These are phyloP conservation scores for Tolypocladium endophyticum DNA, from an alignment of 2,329 filamentous ascomycete genomes.

Conservation along the genomic window DNA sequence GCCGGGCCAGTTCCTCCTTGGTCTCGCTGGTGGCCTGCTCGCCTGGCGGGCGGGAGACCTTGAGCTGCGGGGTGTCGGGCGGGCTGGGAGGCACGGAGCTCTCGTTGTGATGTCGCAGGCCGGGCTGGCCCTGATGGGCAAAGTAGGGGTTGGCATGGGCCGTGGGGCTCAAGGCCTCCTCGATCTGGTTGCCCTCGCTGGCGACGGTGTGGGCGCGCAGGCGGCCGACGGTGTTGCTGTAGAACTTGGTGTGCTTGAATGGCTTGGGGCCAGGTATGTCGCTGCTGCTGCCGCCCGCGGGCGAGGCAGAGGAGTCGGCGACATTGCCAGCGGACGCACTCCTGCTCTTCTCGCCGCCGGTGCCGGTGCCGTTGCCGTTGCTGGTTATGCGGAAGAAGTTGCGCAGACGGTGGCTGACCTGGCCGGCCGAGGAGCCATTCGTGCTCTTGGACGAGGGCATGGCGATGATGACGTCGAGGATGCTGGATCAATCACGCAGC, in stretches of 20 bases:
- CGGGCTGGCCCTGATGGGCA: constrained; percentile 87
- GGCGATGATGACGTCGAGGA: constrained; percentile 6
- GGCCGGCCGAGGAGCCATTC: constrained; percentile 37
- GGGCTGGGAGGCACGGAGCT: constrained; percentile 87
- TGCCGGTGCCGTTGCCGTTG: constrained; percentile 25
- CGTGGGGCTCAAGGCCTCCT: constrained; percentile 82
- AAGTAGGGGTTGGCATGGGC: constrained; percentile 97
- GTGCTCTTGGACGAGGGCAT: constrained; percentile 46
- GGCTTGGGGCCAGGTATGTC: constrained; percentile 35
- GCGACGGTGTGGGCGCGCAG: constrained; percentile 84
- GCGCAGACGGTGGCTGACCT: constrained; percentile 58
- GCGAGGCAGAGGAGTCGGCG: constrained; percentile 1
- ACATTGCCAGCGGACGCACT: constrained; percentile 46
- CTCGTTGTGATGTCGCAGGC: constrained; percentile 88
- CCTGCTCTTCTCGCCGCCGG: constrained; percentile 38
- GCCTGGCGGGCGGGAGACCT: constrained; percentile 55
- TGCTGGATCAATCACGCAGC: constrained; percentile 18
- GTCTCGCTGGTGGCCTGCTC: constrained; percentile 64
- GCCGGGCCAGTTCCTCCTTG: constrained; percentile 89
- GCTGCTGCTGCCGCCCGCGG: constrained; percentile 1
- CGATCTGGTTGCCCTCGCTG: constrained; percentile 83
- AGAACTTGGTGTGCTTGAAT: constrained; percentile 79
- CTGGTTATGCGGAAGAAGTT: constrained; percentile 62
- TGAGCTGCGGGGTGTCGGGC: constrained; percentile 75
- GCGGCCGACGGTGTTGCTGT: constrained; percentile 74